These are phyloP conservation scores for Akanthomyces lecanii DNA, from an alignment of 2,329 filamentous ascomycete species.

Conservation along the genomic window DNA sequence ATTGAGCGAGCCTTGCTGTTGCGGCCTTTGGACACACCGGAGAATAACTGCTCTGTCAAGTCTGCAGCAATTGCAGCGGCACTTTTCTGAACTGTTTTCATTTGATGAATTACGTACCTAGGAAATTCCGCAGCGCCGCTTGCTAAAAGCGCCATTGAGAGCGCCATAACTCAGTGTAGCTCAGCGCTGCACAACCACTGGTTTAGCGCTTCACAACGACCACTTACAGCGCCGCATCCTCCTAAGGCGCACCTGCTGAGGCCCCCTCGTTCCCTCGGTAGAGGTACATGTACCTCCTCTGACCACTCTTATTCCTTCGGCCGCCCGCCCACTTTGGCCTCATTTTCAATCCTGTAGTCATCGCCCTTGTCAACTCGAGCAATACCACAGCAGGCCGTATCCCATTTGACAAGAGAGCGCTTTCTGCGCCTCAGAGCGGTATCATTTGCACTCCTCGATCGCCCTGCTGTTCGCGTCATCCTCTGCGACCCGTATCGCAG, in stretches of 20 bases:
- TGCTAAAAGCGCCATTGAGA: too few relatives aligned
- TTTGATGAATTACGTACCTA: too few relatives aligned
- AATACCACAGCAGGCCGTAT: neutral
- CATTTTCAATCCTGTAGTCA: constrained; percentile 1
- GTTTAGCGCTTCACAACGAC: neutral
- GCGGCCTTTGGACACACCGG: neutral
- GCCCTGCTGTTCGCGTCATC: neutral
- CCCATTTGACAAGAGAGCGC: neutral
- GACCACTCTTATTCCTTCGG: neutral
- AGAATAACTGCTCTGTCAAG: neutral
- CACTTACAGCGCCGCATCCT: neutral
- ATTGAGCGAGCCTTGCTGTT: neutral
- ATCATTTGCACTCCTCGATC: neutral
- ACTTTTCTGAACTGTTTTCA: neutral
- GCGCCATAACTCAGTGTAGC: too few relatives aligned
- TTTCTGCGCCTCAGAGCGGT: neutral
- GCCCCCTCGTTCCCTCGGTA: constrained; percentile 1
- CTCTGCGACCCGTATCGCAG: constrained; percentile 1
- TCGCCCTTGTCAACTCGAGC: neutral
- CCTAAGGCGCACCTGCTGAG: constrained; percentile 2
- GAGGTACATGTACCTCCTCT: neutral
- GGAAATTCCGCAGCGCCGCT: too few relatives aligned
- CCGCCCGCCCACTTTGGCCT: constrained; percentile 10
- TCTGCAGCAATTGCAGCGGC: neutral
- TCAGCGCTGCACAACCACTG: neutral